Evolutionary conservation across 2,329 filamentous ascomycete species (phyloP).

Genomic region (Botrytis deweyae): DNA sequence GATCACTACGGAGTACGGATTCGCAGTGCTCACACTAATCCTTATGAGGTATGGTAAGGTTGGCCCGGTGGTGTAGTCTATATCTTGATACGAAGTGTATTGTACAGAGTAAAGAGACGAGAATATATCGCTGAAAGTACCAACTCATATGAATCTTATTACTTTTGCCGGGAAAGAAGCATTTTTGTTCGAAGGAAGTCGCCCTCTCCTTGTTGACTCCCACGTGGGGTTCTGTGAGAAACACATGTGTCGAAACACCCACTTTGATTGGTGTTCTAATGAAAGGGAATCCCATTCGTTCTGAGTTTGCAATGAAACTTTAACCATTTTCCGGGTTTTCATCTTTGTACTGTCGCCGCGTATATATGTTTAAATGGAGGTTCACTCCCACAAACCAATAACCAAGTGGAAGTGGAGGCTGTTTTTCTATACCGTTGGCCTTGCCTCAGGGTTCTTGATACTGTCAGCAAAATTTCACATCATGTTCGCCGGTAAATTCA

Average conservation of each 20-base stretch:
- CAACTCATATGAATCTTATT: neutral
- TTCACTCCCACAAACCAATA: neutral
- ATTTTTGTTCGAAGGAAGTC: neutral
- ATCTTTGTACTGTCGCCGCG: neutral
- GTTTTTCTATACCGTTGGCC: neutral
- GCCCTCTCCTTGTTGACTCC: neutral
- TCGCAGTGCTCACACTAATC: neutral
- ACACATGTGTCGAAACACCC: slow-evolving; percentile 4
- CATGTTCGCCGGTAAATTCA: neutral
- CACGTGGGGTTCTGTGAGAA: neutral
- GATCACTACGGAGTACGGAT: slow-evolving; percentile 5
- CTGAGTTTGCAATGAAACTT: neutral
- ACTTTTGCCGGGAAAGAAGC: neutral
- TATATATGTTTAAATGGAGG: neutral
- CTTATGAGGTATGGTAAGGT: neutral
- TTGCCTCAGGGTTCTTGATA: neutral
- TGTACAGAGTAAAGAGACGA: neutral
- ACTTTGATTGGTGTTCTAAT: slow-evolving; percentile 8
- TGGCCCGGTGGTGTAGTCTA: no score
- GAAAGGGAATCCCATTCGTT: neutral
- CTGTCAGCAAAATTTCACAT: neutral
- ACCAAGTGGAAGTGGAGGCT: neutral
- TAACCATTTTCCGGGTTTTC: neutral
- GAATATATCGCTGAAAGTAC: neutral
- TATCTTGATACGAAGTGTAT: neutral